Evolutionary conservation across 2,329 filamentous ascomycete genomes (phyloP).

Genomic region (Colletotrichum gigasporum): DNA sequence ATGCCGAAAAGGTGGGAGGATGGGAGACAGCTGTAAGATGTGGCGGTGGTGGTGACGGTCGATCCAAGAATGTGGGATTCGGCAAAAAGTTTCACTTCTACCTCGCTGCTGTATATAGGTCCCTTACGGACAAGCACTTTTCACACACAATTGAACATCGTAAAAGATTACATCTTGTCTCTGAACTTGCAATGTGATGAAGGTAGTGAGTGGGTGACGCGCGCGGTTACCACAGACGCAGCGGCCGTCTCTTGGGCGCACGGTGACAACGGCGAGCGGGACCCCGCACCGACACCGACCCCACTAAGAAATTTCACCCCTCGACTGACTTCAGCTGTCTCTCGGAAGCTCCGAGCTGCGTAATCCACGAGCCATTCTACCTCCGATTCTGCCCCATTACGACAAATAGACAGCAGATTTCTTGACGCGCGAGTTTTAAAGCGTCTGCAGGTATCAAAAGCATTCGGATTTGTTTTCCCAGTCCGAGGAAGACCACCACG

Average conservation of each 20-base stretch:
- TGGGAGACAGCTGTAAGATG: neutral
- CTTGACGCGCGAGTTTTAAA: too few species aligned
- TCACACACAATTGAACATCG: slow-evolving; percentile 2
- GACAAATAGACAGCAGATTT: too few species aligned
- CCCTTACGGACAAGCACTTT: neutral
- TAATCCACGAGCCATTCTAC: neutral
- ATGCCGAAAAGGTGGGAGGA: neutral
- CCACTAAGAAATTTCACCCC: slow-evolving; percentile 32
- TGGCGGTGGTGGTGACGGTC: neutral
- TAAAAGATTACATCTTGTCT: too few species aligned
- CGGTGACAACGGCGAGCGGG: neutral
- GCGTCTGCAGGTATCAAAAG: too few species aligned
- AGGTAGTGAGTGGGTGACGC: too few species aligned
- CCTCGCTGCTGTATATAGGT: slow-evolving; percentile 7
- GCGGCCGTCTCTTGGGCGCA: neutral
- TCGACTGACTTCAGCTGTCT: neutral
- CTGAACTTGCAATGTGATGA: too few species aligned
- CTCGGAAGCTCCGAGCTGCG: slow-evolving; percentile 9
- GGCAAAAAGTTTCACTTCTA: too few species aligned
- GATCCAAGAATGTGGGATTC: too few species aligned
- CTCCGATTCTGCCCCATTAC: neutral
- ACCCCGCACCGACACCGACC: slow-evolving; percentile 24
- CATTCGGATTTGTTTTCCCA: too few species aligned
- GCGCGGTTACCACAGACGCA: too few species aligned
- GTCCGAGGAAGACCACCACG: too few species aligned